phyloP scores from a whole-genome alignment of 2,329 filamentous ascomycete species.

The Talaromyces sp. region DNA sequence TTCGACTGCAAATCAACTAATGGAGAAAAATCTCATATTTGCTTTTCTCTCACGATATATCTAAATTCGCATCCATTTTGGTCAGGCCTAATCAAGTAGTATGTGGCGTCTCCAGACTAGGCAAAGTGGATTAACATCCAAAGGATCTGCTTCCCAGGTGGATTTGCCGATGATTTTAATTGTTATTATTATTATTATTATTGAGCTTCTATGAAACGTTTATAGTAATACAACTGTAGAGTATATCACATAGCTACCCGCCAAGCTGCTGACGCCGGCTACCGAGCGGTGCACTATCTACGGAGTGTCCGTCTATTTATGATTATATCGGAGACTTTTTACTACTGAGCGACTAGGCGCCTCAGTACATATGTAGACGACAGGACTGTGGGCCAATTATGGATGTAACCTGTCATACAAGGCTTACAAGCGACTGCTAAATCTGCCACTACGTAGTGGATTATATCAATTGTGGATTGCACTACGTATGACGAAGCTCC shows the following conservation, averaged over 20 bases:
- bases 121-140: not conserved
- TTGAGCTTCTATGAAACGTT: not conserved
- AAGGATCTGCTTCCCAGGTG: not conserved
- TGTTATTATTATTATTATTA: not conserved
- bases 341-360: too few relatives aligned
- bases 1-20: not conserved
- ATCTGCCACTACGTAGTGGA: not conserved
- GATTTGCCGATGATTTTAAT: not conserved
- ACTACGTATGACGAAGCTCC: not conserved
- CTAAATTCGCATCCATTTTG: too few relatives aligned
- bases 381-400: not conserved
- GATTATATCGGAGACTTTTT: too few relatives aligned
- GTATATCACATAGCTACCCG: too few relatives aligned
- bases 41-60: not conserved
- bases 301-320: too few relatives aligned
- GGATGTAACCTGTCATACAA: not conserved
- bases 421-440: not conserved
- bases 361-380: not conserved
- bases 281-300: not conserved
- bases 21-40: not conserved
- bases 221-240: too few relatives aligned
- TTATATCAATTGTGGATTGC: not conserved
- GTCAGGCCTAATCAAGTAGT: not conserved
- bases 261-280: not conserved
- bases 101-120: not conserved